Evolutionary conservation across 106 monocot species (phyloP), one percentile per base, ranked within the genome.

Genomic region (Dioscorea alata): DNA sequence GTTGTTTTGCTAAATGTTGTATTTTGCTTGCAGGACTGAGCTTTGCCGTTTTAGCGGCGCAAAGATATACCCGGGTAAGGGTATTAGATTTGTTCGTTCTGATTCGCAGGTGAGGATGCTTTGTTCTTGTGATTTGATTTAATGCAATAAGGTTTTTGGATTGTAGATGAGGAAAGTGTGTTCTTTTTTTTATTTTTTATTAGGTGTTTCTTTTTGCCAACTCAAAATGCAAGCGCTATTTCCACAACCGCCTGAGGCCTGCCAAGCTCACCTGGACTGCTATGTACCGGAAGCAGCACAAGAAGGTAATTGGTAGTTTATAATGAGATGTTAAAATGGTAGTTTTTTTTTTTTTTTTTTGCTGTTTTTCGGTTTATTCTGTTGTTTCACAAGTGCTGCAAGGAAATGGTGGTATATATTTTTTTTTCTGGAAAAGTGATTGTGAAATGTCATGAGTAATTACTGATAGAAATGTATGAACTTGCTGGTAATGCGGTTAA

Each of bases 1-100:
- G 4, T 42, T 42, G 42, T 42, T 42, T 42, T 10, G 42, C 42
- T 42, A 42, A 42, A 42, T 13, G 54, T 19, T 0, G 8, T 4
- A 56, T 56, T 56, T 13, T 56, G 54, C 54, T 14, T 71, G 62
- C 67, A 90, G 86, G 81, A 90, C 87, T 4, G 87, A 91, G 68
- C 84, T 91, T 24, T 91, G 91, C 52, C 79, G 87, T 65, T 91
- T 91, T 76, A 91, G 90, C 52, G 90, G 87, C 49, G 71, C 70
- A 19, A 91, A 91, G 79, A 91, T 91, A 50, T 91, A 87, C 69
- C 90, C 84, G 8, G 87, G 87, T 10, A 91, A 74, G 76, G 90
- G 90, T 34, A 87, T 91, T 50, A 66, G 81, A 69, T 91, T 91
- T 76, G 74, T 91, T 23, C 69, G 84, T 42, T 34, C 79, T 12